Evolutionary conservation across 1,284 basidiomycete species (phyloP), one percentile per base, ranked within the genome.

Genomic region (Moniliophthora roreri): DNA sequence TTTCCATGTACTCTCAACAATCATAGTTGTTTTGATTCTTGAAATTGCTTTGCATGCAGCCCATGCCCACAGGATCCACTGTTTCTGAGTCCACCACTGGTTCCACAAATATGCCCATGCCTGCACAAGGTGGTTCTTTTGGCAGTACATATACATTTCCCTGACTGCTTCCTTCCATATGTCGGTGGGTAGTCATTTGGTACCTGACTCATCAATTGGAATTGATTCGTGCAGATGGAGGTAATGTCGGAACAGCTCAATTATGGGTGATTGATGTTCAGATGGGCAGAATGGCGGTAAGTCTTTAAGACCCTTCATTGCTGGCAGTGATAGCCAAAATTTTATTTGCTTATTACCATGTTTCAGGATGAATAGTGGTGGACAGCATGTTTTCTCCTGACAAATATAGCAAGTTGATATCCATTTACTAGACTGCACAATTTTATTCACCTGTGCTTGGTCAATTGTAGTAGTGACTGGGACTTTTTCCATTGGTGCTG

Each of bases 71-170:
- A 59, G 41, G 1, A 10, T 5, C 58, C 59, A 59, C 34, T 58
- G 58, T 23, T 35, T 23, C 15, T 51, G 53, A 2, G 11, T 35
- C 41, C 60, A 61, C 59, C 59, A 58, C 2, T 51, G 41, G n/a
- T 59, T 60, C 58, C 59, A 60, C n/a, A 61, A 18, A 50, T 61
- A 61, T 0, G 53, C 58, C 59, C 59, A 61, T 2, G 54, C 51
- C 24, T 61, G 56, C 1, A 52, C 34, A 0, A 61, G 51, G 16
- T 54, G 44, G 24, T 53, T 42, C 20, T 51, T 4, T 11, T 41
- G 53, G 46, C 58, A 61, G 40, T 34, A 61, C 2, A 50, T 7
- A 32, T 59, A n/a, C n/a, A n/a, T n/a, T n/a, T n/a, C n/a, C n/a
- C n/a, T n/a, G n/a, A n/a, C n/a, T n/a, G n/a, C n/a, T n/a, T n/a